These are phyloP conservation scores for Beta macrorhiza DNA, from an alignment of 179 eudicot species.

Conservation along the genomic window DNA sequence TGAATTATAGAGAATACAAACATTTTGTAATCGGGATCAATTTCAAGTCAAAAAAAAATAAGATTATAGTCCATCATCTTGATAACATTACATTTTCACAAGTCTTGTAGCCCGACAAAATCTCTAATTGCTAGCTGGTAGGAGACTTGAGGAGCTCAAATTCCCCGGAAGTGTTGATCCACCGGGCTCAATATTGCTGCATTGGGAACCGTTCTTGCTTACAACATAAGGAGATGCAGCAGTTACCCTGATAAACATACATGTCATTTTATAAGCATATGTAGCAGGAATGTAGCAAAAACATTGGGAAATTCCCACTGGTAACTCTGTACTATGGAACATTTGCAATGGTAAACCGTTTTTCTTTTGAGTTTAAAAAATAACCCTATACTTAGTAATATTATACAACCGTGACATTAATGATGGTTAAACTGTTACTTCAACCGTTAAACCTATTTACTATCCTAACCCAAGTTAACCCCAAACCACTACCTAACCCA, in stretches of 20 bases:
- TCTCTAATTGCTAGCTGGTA: slow-evolving; percentile 5
- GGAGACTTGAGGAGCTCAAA: background rate
- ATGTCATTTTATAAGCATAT: background rate
- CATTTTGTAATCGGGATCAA: background rate
- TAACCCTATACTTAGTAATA: no score
- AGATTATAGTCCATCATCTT: background rate
- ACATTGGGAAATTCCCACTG: no score
- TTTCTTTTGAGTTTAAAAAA: no score
- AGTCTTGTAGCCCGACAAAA: background rate
- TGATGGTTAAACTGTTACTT: no score
- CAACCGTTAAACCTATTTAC: no score
- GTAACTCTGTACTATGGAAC: no score
- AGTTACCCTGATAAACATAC: background rate
- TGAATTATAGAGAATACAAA: background rate
- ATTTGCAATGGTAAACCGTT: no score
- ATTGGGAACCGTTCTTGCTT: background rate
- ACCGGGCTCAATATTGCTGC: background rate
- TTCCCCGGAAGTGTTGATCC: background rate
- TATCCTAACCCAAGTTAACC: no score
- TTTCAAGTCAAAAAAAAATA: background rate
- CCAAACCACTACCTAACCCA: no score
- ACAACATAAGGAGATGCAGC: slow-evolving; percentile 1
- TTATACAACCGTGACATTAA: no score
- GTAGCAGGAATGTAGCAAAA: background rate
- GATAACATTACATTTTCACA: slow-evolving; percentile 1